Evolutionary conservation across 2,329 filamentous ascomycete genomes (phyloP).

Genomic region (Talaromyces albobiverticillius): DNA sequence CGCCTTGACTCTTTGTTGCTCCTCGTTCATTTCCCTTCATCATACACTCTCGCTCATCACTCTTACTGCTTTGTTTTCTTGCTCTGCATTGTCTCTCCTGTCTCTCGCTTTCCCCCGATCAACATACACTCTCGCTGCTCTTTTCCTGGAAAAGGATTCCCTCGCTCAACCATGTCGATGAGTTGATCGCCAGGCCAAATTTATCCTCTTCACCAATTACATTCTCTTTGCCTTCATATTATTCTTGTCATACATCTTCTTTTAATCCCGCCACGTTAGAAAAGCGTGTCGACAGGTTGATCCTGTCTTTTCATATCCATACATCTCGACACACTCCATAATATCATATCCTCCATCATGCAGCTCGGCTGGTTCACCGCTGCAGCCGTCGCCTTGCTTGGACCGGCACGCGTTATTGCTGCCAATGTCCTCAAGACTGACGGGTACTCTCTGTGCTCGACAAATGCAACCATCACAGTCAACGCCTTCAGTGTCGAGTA

Average conservation of each 20-base stretch:
- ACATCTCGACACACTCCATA: not conserved
- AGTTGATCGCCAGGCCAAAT: not conserved
- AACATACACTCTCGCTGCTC: not conserved
- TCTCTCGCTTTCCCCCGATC: not conserved
- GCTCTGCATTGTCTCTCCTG: not conserved
- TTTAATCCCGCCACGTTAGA: constrained; percentile 13
- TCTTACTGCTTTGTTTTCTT: not conserved
- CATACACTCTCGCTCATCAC: not conserved
- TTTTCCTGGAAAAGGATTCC: not conserved
- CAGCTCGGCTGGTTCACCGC: constrained; percentile 12
- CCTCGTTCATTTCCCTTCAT: too few species aligned
- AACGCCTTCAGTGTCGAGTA: constrained; percentile 75
- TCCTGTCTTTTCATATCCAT: constrained; percentile 19
- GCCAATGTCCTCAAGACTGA: constrained; percentile 73
- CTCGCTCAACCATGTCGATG: not conserved
- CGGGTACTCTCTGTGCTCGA: constrained; percentile 72
- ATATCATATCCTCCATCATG: constrained; percentile 2
- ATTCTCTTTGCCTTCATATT: constrained; percentile 1
- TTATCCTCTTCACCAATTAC: not conserved
- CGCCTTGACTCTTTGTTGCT: too few species aligned
- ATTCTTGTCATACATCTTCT: not conserved
- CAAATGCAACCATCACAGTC: constrained; percentile 61
- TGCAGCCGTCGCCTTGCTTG: constrained; percentile 9
- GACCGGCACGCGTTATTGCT: constrained; percentile 51
- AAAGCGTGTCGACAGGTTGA: constrained; percentile 23